A percentile compares a stretch with the other conserved stretches of the same genome.
Evolutionary conservation across 225 moss, liverwort and hornwort genomes (phyloP).

Genomic region (Pseudoscleropodium purum): DNA sequence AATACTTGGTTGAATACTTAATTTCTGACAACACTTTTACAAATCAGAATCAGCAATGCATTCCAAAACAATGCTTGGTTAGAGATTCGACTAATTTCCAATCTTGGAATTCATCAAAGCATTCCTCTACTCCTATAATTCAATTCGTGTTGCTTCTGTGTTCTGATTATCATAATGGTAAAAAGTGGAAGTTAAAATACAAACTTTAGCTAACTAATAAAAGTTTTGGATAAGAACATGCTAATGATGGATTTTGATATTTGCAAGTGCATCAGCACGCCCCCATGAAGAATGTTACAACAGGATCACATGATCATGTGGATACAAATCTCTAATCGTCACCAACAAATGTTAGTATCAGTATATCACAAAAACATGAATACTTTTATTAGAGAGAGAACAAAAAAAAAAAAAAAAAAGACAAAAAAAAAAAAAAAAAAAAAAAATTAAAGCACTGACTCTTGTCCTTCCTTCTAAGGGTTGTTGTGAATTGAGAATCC

Average conservation of each 20-base stretch:
- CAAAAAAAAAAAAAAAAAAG: no score
- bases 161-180: rapidly evolving
- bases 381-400: not conserved
- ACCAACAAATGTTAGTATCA: not conserved
- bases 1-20: no score
- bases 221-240: not conserved
- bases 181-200: no score
- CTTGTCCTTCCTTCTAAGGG: not conserved
- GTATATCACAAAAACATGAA: not conserved
- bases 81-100: not conserved
- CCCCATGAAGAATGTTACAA: not conserved
- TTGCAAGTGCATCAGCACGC: not conserved
- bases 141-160: not conserved
- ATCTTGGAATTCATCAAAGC: not conserved
- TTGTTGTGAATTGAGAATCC: no score
- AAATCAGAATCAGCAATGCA: not conserved
- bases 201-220: not conserved
- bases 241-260: no score
- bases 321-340: not conserved
- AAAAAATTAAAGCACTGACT: not conserved
- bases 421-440: no score
- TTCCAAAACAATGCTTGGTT: not conserved
- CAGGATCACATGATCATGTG: no score
- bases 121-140: not conserved
- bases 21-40: not conserved